Base-by-base conservation (phyloP, 257 asterid genomes). In the Dorcoceras hygrometricum region DNA sequence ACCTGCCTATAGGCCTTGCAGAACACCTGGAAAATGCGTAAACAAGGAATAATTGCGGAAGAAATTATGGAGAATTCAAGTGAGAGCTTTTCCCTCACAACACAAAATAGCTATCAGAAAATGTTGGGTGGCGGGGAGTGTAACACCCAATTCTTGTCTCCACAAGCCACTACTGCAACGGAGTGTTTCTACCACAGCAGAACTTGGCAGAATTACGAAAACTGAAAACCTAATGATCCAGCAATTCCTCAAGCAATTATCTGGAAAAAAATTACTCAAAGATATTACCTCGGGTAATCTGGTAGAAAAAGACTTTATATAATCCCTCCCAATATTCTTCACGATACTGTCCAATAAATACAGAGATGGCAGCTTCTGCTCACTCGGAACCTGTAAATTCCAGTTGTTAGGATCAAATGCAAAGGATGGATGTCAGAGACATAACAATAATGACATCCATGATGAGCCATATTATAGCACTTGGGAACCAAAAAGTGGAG, bases 281-380 rank as follows among this genome's bases (percentile, higher is more conserved):
- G 73, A 68, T 67, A 86, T 79, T 69, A 89, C 96, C 96, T 89
- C 96, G 0, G 93, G 95, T 71, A 90, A 75, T 79, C 78, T 88
- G 70, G 88, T 56, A 43, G 90, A 90, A 43, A 88, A 88, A 78
- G 72, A 77, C 74, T 83, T 90, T 59, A 90, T 88, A 86, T 93
- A 93, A 83, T 93, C 97, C 83, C 85, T 76, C 80, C 97, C 97
- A 69, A 93, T 87, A 77, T 90, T 93, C 89, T 93, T 93, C 89
- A 93, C 98, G 66, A 90, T 88, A 77, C 96, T 93, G 87, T 93
- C 98, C 77, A 93, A 75, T 57, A 93, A 86, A 77, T 93, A 93
- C 46, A 93, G 89, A 60, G 97, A 93, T 66, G 98, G 98, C 78
- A 93, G 84, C 84, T 93, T 93, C 72, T 83, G 96, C 60, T 93